Base-by-base conservation (phyloP, 2,329 filamentous ascomycete genomes). In the Pseudogymnoascus sp. region DNA sequence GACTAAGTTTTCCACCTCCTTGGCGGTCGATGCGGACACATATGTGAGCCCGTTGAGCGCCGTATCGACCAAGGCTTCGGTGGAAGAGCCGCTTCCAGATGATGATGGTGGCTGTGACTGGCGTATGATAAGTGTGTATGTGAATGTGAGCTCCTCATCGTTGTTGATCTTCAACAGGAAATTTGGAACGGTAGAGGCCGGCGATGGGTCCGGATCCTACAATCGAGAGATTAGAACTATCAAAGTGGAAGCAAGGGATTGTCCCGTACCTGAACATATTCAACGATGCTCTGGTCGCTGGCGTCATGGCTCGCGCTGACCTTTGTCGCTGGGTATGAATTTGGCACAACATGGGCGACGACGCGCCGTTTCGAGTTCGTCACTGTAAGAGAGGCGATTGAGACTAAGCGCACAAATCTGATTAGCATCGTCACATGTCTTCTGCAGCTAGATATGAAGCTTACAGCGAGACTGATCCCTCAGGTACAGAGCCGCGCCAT, bases 111-210 rank as follows among this genome's bases (percentile, higher is more conserved):
- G 74, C 44, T 77, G 74, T 21, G 81, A 69, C 73, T 87, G 79
- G 71, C 85, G 79, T 68, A 96, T 81, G 67, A 95, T 83, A 74
- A 97, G 97, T 40, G 90, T 95, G 75, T 97, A 99, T 70, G 88
- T 91, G 77, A 99, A 96, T 68, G 86, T 86, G 63, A 99, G 86
- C 69, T 99, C 95, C 69, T 97, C 95, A 69, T 96, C 92, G 77
- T 93, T 95, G 69, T 82, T 85, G 61, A 99, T 80, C 73, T 96
- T 95, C 64, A 97, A 80, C 61, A 99, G 83, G 75, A 97, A 96
- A 65, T 82, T 83, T 8, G 92, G 90, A 28, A 79, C 73, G 62
- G 79, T 76, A 31, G 76, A 74, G 35, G 76, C 68, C 59, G 76
- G 74, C 26, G 79, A 73, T 63, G 79, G 73, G 66, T 97, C 93